phyloP scores from a whole-genome alignment of 139 green algal species.

The Dunaliella primolecta region DNA sequence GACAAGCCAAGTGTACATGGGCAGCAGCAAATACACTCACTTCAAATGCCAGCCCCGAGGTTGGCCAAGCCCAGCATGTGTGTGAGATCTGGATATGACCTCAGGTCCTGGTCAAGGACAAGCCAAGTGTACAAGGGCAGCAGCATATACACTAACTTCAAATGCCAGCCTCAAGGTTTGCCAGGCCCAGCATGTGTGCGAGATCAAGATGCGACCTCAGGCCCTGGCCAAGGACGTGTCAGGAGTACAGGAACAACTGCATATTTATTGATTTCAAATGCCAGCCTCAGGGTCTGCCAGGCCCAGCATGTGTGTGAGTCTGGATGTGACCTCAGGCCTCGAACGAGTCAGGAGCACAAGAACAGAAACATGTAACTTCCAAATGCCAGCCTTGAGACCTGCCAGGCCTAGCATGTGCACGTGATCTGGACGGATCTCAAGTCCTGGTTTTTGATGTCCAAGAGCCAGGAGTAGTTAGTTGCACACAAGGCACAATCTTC shows the following conservation, averaged over 20 bases:
- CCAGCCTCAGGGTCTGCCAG: conserved; percentile 85
- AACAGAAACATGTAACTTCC: neutral
- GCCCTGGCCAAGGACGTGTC: conserved; percentile 35
- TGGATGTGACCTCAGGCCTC: conserved; percentile 68
- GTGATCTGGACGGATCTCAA: too few relatives aligned
- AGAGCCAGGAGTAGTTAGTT: too few relatives aligned
- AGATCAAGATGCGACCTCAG: conserved; percentile 76
- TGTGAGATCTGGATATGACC: conserved; percentile 82
- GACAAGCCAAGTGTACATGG: neutral
- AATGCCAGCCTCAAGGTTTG: conserved; percentile 80
- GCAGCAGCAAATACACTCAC: conserved; percentile 37
- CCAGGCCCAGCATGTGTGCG: conserved; percentile 77
- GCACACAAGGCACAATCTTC: too few relatives aligned
- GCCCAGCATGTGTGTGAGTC: conserved; percentile 81
- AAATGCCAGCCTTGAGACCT: too few relatives aligned
- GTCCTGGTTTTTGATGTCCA: too few relatives aligned
- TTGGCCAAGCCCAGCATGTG: conserved; percentile 77
- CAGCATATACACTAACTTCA: conserved; percentile 45
- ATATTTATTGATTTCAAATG: too few relatives aligned
- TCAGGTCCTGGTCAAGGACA: conserved; percentile 35
- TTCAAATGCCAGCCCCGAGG: conserved; percentile 78
- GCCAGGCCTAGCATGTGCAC: too few relatives aligned
- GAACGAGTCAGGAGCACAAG: neutral
- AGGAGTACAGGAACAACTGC: neutral
- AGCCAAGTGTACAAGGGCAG: neutral